These are phyloP conservation scores for Alternaria longipes DNA, from an alignment of 2,329 filamentous ascomycete species.

Conservation along the genomic window DNA sequence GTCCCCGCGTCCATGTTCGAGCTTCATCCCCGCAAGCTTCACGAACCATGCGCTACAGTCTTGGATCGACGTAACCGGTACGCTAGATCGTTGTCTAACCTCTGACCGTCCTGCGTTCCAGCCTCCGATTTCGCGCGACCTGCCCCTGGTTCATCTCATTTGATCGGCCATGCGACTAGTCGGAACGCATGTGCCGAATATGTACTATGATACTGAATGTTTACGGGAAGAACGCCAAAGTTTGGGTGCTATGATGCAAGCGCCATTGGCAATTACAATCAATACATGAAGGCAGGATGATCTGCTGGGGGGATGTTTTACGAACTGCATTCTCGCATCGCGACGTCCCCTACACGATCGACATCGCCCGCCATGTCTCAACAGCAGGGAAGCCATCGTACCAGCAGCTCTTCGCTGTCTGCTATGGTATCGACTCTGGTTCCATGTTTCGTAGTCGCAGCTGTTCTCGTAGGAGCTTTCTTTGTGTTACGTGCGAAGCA, in stretches of 20 bases:
- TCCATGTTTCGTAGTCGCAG: slow-evolving; percentile 39
- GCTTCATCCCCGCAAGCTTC: slow-evolving; percentile 5
- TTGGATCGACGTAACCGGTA: slow-evolving; percentile 9
- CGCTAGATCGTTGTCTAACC: neutral
- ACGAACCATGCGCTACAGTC: slow-evolving; percentile 1
- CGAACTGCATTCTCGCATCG: neutral
- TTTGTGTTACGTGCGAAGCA: slow-evolving; percentile 55
- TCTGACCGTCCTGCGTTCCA: slow-evolving; percentile 2
- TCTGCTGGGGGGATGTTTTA: neutral
- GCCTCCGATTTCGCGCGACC: slow-evolving; percentile 1
- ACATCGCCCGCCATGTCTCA: slow-evolving; percentile 2
- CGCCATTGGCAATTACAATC: neutral
- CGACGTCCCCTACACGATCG: neutral
- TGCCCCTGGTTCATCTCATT: slow-evolving; percentile 1
- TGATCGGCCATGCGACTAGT: slow-evolving; percentile 7
- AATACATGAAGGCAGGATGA: slow-evolving; percentile 4
- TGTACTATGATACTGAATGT: slow-evolving; percentile 9
- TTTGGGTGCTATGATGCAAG: slow-evolving; percentile 11
- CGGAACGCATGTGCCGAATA: slow-evolving; percentile 9
- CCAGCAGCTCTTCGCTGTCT: slow-evolving; percentile 52
- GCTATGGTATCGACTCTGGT: slow-evolving; percentile 48
- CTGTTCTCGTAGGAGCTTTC: slow-evolving; percentile 48
- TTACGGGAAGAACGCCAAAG: neutral
- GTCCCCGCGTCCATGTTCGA: neutral
- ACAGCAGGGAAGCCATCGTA: slow-evolving; percentile 6